A percentile compares a stretch with the other conserved stretches of the same genome.
These are phyloP conservation scores for Leccinum proximum DNA, from an alignment of 1,284 basidiomycete species.

Conservation along the genomic window DNA sequence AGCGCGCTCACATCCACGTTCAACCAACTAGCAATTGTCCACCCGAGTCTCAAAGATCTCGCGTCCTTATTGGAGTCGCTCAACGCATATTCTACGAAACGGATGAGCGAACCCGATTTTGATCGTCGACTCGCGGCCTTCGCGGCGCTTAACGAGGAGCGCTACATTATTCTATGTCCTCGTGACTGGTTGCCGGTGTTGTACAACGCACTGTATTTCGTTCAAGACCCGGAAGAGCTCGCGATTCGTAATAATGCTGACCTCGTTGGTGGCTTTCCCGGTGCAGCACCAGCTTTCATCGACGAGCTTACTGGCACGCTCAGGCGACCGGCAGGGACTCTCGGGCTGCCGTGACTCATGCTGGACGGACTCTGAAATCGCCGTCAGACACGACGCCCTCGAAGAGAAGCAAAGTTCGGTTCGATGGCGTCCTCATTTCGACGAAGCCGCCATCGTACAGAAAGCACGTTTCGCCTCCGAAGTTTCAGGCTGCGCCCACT, in stretches of 20 bases:
- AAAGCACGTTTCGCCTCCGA: background rate
- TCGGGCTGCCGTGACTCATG: background rate
- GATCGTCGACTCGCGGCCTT: conserved; percentile 85
- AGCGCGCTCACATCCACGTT: conserved; percentile 67
- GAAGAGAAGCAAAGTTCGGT: conserved; percentile 18
- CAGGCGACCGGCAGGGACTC: conserved; percentile 1
- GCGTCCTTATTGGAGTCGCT: conserved; percentile 64
- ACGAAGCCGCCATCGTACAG: conserved; percentile 6
- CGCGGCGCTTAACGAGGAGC: conserved; percentile 65
- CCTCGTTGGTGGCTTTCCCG: too few relatives aligned
- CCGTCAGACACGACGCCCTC: background rate
- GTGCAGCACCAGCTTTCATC: too few relatives aligned
- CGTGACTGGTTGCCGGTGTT: conserved; percentile 84
- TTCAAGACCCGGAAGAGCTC: conserved; percentile 90
- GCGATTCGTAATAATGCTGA: conserved; percentile 83
- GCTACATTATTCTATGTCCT: conserved; percentile 47
- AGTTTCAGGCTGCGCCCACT: background rate
- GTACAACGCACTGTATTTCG: conserved; percentile 83
- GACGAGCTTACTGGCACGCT: background rate
- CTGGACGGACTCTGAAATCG: background rate
- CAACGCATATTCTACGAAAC: conserved; percentile 83
- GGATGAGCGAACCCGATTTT: conserved; percentile 94
- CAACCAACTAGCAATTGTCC: conserved; percentile 50
- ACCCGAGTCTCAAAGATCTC: conserved; percentile 46
- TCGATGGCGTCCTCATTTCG: conserved; percentile 22